Evolutionary conservation across 1,139 yeast genomes (phyloP).

Genomic region (Nakaseomyces delphensis): DNA sequence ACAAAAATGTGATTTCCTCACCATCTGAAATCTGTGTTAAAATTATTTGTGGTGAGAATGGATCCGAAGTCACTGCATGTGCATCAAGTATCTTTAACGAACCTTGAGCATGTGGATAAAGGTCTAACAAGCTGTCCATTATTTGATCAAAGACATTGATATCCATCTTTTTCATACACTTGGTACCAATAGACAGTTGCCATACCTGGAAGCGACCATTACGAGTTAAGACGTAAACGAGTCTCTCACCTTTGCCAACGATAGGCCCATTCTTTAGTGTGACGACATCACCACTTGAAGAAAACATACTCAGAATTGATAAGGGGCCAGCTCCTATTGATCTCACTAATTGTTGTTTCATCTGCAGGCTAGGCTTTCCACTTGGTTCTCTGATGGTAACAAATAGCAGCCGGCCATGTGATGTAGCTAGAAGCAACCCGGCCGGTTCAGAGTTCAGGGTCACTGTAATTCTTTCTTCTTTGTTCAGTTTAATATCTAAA

Average conservation of each 20-base stretch:
- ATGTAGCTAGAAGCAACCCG: constrained; percentile 65
- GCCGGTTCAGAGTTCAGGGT: constrained; percentile 65
- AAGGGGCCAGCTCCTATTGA: constrained; percentile 32
- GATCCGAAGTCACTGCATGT: constrained; percentile 31
- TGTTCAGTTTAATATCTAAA: constrained; percentile 34
- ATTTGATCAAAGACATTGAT: constrained; percentile 33
- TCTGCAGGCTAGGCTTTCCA: constrained; percentile 49
- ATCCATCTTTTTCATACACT: constrained; percentile 34
- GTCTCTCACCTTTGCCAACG: constrained; percentile 45
- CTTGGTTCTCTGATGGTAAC: constrained; percentile 57
- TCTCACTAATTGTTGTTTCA: constrained; percentile 25
- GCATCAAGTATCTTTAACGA: constrained; percentile 47
- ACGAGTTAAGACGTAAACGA: constrained; percentile 35
- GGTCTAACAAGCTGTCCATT: constrained; percentile 34
- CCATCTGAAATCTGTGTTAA: constrained; percentile 36
- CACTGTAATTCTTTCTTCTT: constrained; percentile 48
- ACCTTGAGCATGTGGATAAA: constrained; percentile 38
- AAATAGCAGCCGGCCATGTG: constrained; percentile 56
- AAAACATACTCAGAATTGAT: constrained; percentile 14
- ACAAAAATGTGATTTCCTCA: constrained; percentile 36
- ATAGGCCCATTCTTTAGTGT: constrained; percentile 52
- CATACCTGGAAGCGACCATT: constrained; percentile 40
- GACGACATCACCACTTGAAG: constrained; percentile 41
- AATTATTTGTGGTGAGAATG: constrained; percentile 40
- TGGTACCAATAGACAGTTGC: constrained; percentile 41